A percentile compares a stretch with the other conserved stretches of the same genome.
Conservation (phyloP, 805 yeast genomes). For the Debaryomyces maramus region DNA sequence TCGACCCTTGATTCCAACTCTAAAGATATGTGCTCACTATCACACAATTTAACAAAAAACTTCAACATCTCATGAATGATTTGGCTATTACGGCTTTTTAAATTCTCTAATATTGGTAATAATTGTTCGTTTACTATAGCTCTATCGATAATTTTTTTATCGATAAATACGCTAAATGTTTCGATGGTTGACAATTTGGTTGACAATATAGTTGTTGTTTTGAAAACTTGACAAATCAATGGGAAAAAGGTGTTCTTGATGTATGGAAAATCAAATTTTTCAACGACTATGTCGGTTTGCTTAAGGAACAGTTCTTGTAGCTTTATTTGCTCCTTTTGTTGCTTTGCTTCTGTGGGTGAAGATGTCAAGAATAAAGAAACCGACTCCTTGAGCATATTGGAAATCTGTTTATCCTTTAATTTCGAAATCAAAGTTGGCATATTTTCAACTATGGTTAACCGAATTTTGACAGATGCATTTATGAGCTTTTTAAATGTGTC, state of each 20-base stretch:
- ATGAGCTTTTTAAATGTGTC: conserved; percentile 26
- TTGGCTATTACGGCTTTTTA: conserved; percentile 74
- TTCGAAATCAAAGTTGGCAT: conserved; percentile 48
- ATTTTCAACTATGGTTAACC: conserved; percentile 42
- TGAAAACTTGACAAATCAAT: conserved; percentile 65
- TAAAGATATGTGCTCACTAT: conserved; percentile 32
- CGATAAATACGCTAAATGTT: conserved; percentile 58
- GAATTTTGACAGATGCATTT: conserved; percentile 30
- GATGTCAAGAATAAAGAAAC: conserved; percentile 34
- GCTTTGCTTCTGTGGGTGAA: conserved; percentile 27
- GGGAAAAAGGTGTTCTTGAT: conserved; percentile 79
- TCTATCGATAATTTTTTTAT: conserved; percentile 64
- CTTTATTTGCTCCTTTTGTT: conserved; percentile 28
- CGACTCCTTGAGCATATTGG: conserved; percentile 46
- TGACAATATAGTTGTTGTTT: conserved; percentile 79
- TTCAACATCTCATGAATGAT: conserved; percentile 51
- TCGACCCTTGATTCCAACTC: conserved; percentile 31
- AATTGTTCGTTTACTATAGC: conserved; percentile 72
- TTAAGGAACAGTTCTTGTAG: conserved; percentile 56
- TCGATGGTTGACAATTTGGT: conserved; percentile 70
- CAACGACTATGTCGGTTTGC: conserved; percentile 41
- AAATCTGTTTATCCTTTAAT: conserved; percentile 53
- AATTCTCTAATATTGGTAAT: conserved; percentile 71
- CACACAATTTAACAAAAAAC: conserved; percentile 52
- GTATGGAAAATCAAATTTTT: conserved; percentile 61